phyloP scores from a whole-genome alignment of 2,329 filamentous ascomycete species.

The Xylaria arbuscula region DNA sequence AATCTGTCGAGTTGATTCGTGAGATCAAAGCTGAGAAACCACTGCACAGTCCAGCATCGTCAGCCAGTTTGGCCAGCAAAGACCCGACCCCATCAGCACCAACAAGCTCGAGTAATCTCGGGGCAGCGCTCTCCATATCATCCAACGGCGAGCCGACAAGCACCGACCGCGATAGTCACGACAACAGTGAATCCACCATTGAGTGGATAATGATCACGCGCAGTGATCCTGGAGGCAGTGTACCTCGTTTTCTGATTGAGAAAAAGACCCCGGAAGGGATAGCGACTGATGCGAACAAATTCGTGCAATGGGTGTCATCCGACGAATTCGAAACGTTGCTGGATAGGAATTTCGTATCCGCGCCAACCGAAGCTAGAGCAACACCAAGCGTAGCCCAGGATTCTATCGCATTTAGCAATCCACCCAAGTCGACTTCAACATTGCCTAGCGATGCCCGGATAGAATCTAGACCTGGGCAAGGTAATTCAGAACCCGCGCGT shows the following conservation, averaged over 20 bases:
- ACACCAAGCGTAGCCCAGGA: conserved; percentile 48
- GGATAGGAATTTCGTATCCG: conserved; percentile 40
- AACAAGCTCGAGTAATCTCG: conserved; percentile 46
- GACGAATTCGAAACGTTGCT: conserved; percentile 54
- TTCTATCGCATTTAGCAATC: conserved; percentile 35
- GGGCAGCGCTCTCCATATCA: conserved; percentile 55
- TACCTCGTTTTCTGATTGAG: conserved; percentile 92
- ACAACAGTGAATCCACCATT: conserved; percentile 58
- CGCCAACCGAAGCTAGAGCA: conserved; percentile 40
- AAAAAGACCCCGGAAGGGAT: conserved; percentile 86
- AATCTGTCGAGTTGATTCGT: conserved; percentile 90
- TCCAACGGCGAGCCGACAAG: conserved; percentile 52
- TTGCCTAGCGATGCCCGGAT: conserved; percentile 26
- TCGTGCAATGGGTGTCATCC: conserved; percentile 76
- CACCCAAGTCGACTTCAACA: conserved; percentile 41
- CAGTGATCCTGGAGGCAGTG: conserved; percentile 87
- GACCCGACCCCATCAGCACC: conserved; percentile 46
- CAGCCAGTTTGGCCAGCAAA: conserved; percentile 55
- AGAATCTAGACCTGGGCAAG: conserved; percentile 41
- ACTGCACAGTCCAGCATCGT: conserved; percentile 57
- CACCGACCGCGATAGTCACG: conserved; percentile 48
- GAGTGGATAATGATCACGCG: conserved; percentile 96
- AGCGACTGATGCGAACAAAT: conserved; percentile 81
- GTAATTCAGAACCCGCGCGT: conserved; percentile 40
- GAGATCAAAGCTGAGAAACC: conserved; percentile 74